Evolutionary conservation across 148 eudicot species (phyloP).

Genomic region (Rhododendron griersonianum): DNA sequence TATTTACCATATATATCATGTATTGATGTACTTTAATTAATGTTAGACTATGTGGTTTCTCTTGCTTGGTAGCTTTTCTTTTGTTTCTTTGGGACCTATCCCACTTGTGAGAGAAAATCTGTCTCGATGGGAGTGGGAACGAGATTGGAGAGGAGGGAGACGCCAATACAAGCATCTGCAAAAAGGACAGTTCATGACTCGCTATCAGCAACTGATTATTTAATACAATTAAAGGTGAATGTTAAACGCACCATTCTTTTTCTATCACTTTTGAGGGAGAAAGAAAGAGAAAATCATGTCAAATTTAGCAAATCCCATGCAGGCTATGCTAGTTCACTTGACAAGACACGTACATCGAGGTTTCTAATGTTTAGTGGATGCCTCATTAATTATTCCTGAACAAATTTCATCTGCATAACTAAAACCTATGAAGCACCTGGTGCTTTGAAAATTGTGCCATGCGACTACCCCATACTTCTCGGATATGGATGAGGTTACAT

Average conservation of each 20-base stretch:
- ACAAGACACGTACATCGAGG: not conserved
- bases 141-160: not conserved
- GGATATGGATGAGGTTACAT: not conserved
- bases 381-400: not conserved
- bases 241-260: not conserved
- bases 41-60: not conserved
- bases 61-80: not conserved
- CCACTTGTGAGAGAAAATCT: not conserved
- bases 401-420: not conserved
- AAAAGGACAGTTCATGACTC: not conserved
- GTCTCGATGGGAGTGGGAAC: not conserved
- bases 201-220: not conserved
- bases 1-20: not conserved
- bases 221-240: not conserved
- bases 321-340: not conserved
- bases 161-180: not conserved
- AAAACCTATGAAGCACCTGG: not conserved
- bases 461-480: not conserved
- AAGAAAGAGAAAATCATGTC: not conserved
- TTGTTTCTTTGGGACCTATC: not conserved
- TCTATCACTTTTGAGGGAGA: not conserved
- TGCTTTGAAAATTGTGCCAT: not conserved
- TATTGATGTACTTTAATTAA: not conserved
- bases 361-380: not conserved
- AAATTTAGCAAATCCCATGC: not conserved